A percentile compares a stretch with the other conserved stretches of the same genome.
These are phyloP conservation scores for Harringtonia lauricola DNA, from an alignment of 2,329 filamentous ascomycete species.

Conservation along the genomic window DNA sequence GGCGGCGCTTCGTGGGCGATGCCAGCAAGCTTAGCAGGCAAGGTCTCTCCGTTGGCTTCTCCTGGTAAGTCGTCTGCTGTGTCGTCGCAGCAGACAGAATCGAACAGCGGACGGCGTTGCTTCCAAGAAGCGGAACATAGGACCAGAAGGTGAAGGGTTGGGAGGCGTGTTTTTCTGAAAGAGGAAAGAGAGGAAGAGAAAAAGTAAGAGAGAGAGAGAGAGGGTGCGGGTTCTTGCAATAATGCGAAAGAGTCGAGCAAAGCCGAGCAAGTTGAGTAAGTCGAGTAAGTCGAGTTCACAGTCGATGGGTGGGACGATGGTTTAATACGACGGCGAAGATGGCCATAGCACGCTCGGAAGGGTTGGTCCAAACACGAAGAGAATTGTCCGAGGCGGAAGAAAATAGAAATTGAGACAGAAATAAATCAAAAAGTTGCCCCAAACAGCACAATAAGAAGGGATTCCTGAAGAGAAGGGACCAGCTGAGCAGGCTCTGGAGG, in stretches of 20 bases:
- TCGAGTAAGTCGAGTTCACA: not conserved
- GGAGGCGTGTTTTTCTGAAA: too few species aligned
- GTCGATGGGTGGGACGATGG: slow-evolving; percentile 31
- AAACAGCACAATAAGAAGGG: not conserved
- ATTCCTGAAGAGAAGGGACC: not conserved
- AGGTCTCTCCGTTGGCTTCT: not conserved
- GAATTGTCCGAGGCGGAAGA: slow-evolving; percentile 10
- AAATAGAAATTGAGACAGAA: slow-evolving; percentile 17
- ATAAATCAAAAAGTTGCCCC: slow-evolving; percentile 14
- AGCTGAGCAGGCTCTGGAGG: slow-evolving; percentile 9
- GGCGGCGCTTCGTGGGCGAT: slow-evolving; percentile 1
- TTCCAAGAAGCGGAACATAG: too few species aligned
- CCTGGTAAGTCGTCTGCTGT: too few species aligned
- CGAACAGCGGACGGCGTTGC: too few species aligned
- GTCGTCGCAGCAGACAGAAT: too few species aligned
- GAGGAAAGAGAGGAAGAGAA: too few species aligned
- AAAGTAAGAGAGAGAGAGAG: too few species aligned
- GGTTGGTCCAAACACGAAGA: not conserved
- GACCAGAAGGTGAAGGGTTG: too few species aligned
- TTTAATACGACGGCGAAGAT: slow-evolving; percentile 28
- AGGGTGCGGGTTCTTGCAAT: too few species aligned
- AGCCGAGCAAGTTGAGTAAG: too few species aligned
- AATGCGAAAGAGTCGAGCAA: too few species aligned
- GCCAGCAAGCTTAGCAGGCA: not conserved
- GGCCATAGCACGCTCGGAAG: slow-evolving; percentile 22